Evolutionary conservation across 148 eudicot species (phyloP).

Genomic region (Hydrangea macrophylla): DNA sequence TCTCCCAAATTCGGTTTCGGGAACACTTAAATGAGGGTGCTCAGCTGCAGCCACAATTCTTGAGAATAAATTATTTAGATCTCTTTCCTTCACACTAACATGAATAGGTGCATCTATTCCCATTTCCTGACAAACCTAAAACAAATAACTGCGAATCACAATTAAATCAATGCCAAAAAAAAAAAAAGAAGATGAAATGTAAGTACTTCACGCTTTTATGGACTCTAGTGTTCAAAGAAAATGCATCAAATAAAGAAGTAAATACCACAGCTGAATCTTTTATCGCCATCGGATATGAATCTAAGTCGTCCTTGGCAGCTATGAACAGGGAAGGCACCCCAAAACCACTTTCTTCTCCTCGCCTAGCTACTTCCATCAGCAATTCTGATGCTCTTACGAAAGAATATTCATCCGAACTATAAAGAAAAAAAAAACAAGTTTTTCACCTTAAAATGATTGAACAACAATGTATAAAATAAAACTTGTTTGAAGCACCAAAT

Average conservation of each 20-base stretch:
- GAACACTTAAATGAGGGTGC: conserved; percentile 46
- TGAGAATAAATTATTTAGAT: conserved; percentile 38
- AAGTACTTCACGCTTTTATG: background rate
- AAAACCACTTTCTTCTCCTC: conserved; percentile 56
- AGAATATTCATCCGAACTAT: conserved; percentile 55
- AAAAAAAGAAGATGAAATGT: background rate
- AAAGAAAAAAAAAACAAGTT: conserved; percentile 9
- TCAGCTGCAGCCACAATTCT: conserved; percentile 46
- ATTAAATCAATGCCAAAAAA: background rate
- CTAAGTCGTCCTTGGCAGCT: conserved; percentile 57
- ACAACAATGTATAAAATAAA: background rate
- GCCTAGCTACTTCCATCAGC: conserved; percentile 43
- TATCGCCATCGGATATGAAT: conserved; percentile 34
- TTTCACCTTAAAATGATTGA: background rate
- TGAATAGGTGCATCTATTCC: conserved; percentile 53
- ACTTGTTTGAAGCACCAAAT: background rate
- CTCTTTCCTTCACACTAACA: conserved; percentile 49
- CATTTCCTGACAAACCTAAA: conserved; percentile 46
- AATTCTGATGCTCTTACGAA: conserved; percentile 48
- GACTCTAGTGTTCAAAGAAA: background rate
- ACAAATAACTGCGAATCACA: conserved; percentile 1
- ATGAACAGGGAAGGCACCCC: conserved; percentile 52
- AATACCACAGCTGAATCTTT: conserved; percentile 45
- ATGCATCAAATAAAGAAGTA: background rate
- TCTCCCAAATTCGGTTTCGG: conserved; percentile 57